These are phyloP conservation scores for Apiospora hydei DNA, from an alignment of 2,329 filamentous ascomycete species.

Conservation along the genomic window DNA sequence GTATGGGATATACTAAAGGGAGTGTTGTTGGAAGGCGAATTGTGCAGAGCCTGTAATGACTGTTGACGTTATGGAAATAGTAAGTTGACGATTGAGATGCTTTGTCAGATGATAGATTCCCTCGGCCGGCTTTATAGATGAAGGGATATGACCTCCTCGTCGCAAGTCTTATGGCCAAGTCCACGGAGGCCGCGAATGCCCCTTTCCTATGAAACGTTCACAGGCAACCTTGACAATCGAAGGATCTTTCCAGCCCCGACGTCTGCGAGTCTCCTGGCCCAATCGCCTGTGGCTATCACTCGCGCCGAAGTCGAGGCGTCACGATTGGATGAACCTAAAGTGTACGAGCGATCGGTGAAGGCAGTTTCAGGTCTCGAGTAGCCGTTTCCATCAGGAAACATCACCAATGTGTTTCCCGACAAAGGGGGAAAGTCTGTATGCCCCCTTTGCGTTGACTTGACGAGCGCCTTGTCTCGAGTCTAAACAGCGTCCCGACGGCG, in stretches of 20 bases:
- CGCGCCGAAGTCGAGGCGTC: background rate
- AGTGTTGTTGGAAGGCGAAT: background rate
- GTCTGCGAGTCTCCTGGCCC: background rate
- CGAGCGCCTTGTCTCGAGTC: background rate
- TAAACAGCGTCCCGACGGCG: background rate
- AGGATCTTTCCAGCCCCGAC: background rate
- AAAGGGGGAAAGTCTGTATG: background rate
- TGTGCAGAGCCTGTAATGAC: background rate
- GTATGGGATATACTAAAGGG: background rate
- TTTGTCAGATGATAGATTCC: background rate
- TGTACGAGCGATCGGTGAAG: background rate
- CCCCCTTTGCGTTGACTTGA: background rate
- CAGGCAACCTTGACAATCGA: background rate
- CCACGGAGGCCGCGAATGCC: background rate
- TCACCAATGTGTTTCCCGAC: background rate
- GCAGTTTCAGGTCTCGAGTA: background rate
- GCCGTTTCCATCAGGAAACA: background rate
- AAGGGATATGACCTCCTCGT: background rate
- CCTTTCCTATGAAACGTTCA: background rate
- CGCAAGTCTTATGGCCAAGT: background rate
- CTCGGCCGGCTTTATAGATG: background rate
- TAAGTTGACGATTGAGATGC: background rate
- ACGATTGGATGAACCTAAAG: slow-evolving; percentile 3
- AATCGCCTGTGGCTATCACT: background rate
- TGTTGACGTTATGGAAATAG: background rate